Evolutionary conservation across 2,329 filamentous ascomycete species (phyloP), one percentile per base, ranked within the genome.

Genomic region (Arthrobotrys pseudoclavata): DNA sequence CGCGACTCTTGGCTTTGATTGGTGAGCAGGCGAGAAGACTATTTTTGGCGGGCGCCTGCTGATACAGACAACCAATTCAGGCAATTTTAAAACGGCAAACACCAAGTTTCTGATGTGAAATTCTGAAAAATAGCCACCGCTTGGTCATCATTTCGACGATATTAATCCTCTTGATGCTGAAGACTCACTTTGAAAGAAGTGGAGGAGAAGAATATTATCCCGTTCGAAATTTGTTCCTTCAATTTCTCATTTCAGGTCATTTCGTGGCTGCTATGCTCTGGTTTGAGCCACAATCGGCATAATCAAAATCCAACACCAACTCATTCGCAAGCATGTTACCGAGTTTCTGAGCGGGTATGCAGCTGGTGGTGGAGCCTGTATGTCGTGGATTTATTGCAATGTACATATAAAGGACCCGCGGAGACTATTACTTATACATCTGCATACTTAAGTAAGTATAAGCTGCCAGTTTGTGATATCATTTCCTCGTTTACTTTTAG

Each of bases 21-120:
- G 34, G n/a, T 42, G 42, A 18, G 18, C 15, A 45, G 20, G 26
- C 34, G 9, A 37, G 40, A 29, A 53, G 34, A 68, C 48, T 76
- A 76, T 76, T 76, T 76, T 69, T 69, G 72, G 72, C 15, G 29
- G 66, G 72, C 72, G 72, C 64, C 55, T 69, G 13, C 29, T 75
- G 70, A 75, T 69, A 66, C 63, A 64, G n/a, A 31, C 42, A 3
- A n/a, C 37, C 42, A 13, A 50, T 69, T 69, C 20, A 6, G 52
- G 72, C 26, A 76, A 66, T 69, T 63, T 47, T 60, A 20, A 31
- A 31, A 12, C 3, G 18, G 40, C 72, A 76, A 76, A 76, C 72
- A 15, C n/a, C 42, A 40, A 24, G 15, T 13, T 53, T 40, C 12
- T 20, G n/a, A 18, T 18, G 20, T 4, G 24, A 55, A 26, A 53